Evolutionary conservation across 2,329 filamentous ascomycete genomes (phyloP), one percentile per base, ranked within the genome.

Genomic region (Canariomyces notabilis): DNA sequence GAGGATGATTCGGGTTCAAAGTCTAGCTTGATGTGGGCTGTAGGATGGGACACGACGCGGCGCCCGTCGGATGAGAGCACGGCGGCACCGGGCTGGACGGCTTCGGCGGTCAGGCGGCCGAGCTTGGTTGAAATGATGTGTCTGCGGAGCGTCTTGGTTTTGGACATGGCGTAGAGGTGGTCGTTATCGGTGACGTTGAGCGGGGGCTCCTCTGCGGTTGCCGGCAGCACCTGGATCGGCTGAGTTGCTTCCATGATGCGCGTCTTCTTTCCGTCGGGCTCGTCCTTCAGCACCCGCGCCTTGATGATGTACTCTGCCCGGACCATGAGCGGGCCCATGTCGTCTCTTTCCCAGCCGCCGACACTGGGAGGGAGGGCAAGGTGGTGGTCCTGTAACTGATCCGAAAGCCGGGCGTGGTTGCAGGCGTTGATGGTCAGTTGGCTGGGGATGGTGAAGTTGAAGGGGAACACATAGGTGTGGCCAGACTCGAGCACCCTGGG

Each of bases 401-500:
- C 63, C 33, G 67, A 67, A 33, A 66, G 63, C 44, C 71, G 67
- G 21, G 60, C 55, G 64, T 80, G 77, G 55, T 65, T 73, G 67
- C 77, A 81, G 15, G 77, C 75, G 48, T 70, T 71, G 40, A 80
- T 66, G 15, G 77, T 80, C 49, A 81, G 72, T 44, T 79, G 71
- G 53, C 68, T 67, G n/a, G 77, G 77, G 14, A 81, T 70, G 48
- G 80, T 72, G 53, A 81, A 81, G 64, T 77, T 64, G 65, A 81
- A 77, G n/a, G 77, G 77, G 19, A 81, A 61, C 12, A 58, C 68
- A 61, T 77, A 76, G 20, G 66, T 68, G 52, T 61, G 60, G 2
- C 70, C 74, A n/a, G 69, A 65, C 59, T 73, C 64, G 49, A 79
- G 73, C 22, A 77, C 57, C 26, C 70, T 64, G 16, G 70, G 64